phyloP scores from a whole-genome alignment of 257 asterid genomes.

The Fraxinus excelsior region DNA sequence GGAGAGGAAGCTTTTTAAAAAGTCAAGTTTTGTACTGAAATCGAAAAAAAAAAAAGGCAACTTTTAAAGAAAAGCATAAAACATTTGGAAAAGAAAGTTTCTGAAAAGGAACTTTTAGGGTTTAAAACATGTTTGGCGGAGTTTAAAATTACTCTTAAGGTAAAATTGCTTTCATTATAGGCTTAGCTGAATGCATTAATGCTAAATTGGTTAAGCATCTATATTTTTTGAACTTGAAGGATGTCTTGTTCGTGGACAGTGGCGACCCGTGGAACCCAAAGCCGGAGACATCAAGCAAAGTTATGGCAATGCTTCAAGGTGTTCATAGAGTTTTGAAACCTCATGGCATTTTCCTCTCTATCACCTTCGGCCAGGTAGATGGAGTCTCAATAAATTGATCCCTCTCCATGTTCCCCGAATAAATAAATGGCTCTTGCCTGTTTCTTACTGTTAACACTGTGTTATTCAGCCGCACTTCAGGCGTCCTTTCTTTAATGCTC shows the following conservation, averaged over 20 bases:
- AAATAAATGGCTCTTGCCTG: background rate
- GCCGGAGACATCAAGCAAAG: conserved; percentile 65
- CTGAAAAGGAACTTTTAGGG: background rate
- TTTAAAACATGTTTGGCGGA: background rate
- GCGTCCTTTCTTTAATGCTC: conserved; percentile 71
- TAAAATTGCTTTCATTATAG: background rate
- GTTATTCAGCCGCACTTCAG: conserved; percentile 84
- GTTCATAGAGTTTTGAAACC: conserved; percentile 84
- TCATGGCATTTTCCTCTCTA: conserved; percentile 77
- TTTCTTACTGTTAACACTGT: conserved; percentile 4
- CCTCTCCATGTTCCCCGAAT: background rate
- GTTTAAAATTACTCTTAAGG: background rate
- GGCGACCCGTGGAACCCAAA: conserved; percentile 99
- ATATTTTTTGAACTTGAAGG: conserved; percentile 51
- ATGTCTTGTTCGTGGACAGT: conserved; percentile 91
- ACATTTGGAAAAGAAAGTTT: background rate
- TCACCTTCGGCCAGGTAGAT: conserved; percentile 90
- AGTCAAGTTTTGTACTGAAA: background rate
- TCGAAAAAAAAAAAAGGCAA: no score
- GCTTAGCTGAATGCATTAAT: background rate
- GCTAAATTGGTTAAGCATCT: background rate
- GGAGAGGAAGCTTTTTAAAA: background rate
- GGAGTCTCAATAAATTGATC: background rate
- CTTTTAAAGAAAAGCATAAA: no score
- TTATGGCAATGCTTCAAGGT: conserved; percentile 81